phyloP scores from a whole-genome alignment of 106 monocot genomes.

The Apostasia shenzhenica region DNA sequence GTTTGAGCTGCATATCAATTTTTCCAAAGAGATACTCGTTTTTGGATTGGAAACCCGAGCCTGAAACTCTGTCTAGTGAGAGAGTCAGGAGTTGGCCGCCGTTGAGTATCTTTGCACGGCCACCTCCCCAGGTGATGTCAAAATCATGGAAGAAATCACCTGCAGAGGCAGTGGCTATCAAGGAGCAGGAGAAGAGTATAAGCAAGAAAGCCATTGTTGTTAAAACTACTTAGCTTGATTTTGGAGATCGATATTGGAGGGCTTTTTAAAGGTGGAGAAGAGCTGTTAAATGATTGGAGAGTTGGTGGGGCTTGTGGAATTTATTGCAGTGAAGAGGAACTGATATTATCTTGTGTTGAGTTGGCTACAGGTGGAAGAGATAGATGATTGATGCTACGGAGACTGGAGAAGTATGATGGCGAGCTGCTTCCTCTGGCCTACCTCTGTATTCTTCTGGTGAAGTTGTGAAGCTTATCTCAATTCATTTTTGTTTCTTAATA shows the following conservation, averaged over 20 bases:
- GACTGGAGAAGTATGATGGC: too few relatives aligned
- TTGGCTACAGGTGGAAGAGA: constrained; percentile 1
- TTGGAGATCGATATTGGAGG: neutral
- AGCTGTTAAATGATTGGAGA: neutral
- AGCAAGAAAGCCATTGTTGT: neutral
- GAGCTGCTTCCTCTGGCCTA: too few relatives aligned
- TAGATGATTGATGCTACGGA: neutral
- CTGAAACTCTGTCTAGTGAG: constrained; percentile 16
- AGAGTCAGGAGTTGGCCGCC: constrained; percentile 14
- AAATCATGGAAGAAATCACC: constrained; percentile 8
- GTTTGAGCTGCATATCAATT: constrained; percentile 23
- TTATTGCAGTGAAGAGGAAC: neutral
- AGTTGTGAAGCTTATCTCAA: too few relatives aligned
- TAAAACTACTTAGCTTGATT: neutral
- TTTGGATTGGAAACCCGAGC: constrained; percentile 26
- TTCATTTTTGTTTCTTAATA: too few relatives aligned
- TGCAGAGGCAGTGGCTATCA: neutral
- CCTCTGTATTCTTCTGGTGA: too few relatives aligned
- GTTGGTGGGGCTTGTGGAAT: neutral
- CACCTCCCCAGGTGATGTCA: constrained; percentile 21
- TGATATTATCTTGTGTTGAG: neutral
- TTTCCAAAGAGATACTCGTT: constrained; percentile 20
- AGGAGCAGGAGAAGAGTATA: constrained; percentile 1
- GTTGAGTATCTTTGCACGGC: constrained; percentile 14
- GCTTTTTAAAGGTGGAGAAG: constrained; percentile 7